Evolutionary conservation across 306 rosid genomes (phyloP).

Genomic region (Ammopiptanthus mongolicus): DNA sequence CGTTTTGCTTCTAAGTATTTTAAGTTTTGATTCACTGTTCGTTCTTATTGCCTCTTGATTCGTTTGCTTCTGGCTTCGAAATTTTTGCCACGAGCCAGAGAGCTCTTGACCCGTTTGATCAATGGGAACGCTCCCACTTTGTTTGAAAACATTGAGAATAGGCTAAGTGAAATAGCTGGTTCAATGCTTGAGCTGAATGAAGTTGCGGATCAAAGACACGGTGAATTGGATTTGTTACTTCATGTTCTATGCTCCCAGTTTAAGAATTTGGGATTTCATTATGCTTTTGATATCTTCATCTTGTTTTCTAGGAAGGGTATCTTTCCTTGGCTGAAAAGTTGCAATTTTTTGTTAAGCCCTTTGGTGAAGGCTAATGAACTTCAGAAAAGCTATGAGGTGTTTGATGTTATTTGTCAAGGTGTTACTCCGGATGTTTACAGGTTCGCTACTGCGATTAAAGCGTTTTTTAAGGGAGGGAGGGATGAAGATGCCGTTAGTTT

Average conservation of each 20-base stretch:
- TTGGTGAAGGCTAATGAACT: background rate
- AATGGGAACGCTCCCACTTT: conserved; percentile 38
- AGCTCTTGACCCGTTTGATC: conserved; percentile 46
- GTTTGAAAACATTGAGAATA: conserved; percentile 7
- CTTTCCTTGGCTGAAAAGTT: background rate
- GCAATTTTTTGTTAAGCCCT: background rate
- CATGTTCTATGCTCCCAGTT: conserved; percentile 52
- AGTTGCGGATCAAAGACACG: background rate
- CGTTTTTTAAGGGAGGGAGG: conserved; percentile 54
- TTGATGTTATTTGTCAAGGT: conserved; percentile 37
- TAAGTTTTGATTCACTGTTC: conserved; percentile 49
- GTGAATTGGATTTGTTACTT: conserved; percentile 58
- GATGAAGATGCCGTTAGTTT: conserved; percentile 47
- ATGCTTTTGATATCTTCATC: conserved; percentile 38
- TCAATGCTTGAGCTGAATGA: conserved; percentile 34
- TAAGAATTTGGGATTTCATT: conserved; percentile 36
- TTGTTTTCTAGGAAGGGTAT: background rate
- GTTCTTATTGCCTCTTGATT: conserved; percentile 58
- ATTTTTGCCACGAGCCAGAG: conserved; percentile 45
- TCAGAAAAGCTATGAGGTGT: conserved; percentile 37
- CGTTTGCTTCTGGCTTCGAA: conserved; percentile 47
- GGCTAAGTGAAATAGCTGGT: conserved; percentile 38
- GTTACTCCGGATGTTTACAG: conserved; percentile 53
- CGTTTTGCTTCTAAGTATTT: conserved; percentile 39
- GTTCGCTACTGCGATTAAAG: conserved; percentile 50